Evolutionary conservation across 768 basidiomycete species (phyloP), one percentile per base, ranked within the genome.

Genomic region (Boletus huronensis): DNA sequence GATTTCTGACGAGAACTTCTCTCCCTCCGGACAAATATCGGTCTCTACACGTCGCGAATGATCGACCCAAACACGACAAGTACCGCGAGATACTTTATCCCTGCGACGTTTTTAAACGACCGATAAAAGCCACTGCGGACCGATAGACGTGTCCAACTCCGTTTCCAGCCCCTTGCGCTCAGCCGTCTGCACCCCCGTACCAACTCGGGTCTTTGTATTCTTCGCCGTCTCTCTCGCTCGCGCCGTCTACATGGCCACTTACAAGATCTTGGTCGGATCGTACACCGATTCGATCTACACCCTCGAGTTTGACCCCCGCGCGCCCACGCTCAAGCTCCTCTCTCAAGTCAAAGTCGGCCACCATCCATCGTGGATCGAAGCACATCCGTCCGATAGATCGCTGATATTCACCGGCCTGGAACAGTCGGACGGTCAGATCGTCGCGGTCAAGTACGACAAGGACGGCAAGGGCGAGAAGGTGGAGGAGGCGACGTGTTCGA

Each of bases 301-400:
- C 1, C 74, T 91, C 50, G 64, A 70, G 19, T 92, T 93, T 62
- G 81, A 89, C 62, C 74, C 82, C 32, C 32, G 58, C 71, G 72
- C 50, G 78, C 84, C 25, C 69, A 86, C 75, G 23, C 70, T 91
- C 52, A 72, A 72, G 11, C 65, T 80, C 31, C 61, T 72, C 13
- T 78, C 81, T 5, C 58, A 75, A 16, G 62, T 82, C 48, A 64
- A 68, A 9, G 80, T 83, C 34, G 86, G 87, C 26, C 70, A 77
- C 59, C 81, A 82, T 61, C 87, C 90, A 0, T 90, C 89, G 6
- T 93, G 91, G 91, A 77, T 94, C 57, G 79, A 84, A 11, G 71
- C 74, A 7, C 80, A 87, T 63, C 83, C 84, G 0, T 68, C 64
- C 0, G 79, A 86, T 56, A 74, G 71, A 41, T 79, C 81, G 3